Evolutionary conservation across 352 stramenopile genomes (phyloP), one percentile per base, ranked within the genome.

Genomic region (Pythium pectinolyticum): DNA sequence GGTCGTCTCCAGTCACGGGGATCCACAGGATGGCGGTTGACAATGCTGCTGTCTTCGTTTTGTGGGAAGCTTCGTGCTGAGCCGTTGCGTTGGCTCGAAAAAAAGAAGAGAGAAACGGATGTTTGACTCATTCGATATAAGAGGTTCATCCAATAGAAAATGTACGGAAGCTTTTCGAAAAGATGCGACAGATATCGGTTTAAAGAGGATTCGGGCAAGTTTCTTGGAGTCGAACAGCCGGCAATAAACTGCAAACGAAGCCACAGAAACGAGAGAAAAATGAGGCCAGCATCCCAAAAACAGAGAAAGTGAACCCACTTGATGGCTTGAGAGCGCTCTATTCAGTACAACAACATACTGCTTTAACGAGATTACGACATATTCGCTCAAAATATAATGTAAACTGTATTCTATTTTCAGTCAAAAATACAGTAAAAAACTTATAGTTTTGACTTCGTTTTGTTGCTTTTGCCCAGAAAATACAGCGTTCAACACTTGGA

Each of bases 31-130:
- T 50, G 50, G 39, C 59, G 59, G 59, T 66, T 66, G 49, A 40
- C 59, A 60, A 52, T 43, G 55, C 41, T 41, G 39, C 14, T 17
- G 19, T 12, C 39, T 19, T 22, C 43, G 7, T 28, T n/a, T 7
- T 50, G 43, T 50, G 43, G 43, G 43, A 22, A 50, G 43, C 30
- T 50, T 14, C 43, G n/a, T 30, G 32, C 43, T 50, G 43, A 50
- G 43, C 43, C 32, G 43, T 32, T 25, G 43, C 24, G 3, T 25
- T n/a, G 27, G 45, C 52, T 24, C 50, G 32, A 50, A 57, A 61
- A 40, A 54, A 54, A 57, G 45, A 30, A 27, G n/a, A n/a, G n/a
- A n/a, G 61, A 63, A 69, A 64, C 62, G 55, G 47, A 54, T 69
- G 62, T 48, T 48, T 39, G n/a, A 17, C 1, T 32, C 20, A 69